phyloP scores from a whole-genome alignment of 1,139 yeast species.

The Hemisphaericaspora xylofermentans region DNA sequence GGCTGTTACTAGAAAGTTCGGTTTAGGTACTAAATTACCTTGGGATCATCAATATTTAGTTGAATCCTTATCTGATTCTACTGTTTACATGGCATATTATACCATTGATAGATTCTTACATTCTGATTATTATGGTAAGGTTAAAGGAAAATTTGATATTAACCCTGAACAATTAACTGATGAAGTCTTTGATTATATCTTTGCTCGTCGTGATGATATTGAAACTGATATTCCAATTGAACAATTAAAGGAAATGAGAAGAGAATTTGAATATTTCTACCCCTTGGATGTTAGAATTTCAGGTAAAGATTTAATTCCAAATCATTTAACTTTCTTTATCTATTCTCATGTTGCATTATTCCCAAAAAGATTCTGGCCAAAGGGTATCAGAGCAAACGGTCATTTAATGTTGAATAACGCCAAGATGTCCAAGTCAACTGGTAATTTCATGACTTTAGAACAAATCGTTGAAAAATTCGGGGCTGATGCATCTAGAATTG shows the following conservation, averaged over 20 bases:
- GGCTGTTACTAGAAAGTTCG: conserved; percentile 98
- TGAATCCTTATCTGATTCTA: conserved; percentile 94
- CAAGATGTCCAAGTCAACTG: conserved; percentile 97
- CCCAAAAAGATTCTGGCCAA: conserved; percentile 91
- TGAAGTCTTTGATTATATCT: conserved; percentile 90
- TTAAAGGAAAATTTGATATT: conserved; percentile 69
- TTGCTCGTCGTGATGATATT: conserved; percentile 66
- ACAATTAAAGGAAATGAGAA: conserved; percentile 72
- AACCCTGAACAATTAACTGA: conserved; percentile 86
- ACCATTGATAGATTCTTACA: conserved; percentile 88
- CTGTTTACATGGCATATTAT: conserved; percentile 93
- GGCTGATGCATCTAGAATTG: conserved; percentile 97
- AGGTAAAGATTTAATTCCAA: conserved; percentile 96
- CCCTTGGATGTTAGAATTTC: conserved; percentile 90
- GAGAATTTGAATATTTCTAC: conserved; percentile 94
- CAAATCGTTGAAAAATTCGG: conserved; percentile 88
- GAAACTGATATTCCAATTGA: conserved; percentile 62
- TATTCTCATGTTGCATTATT: conserved; percentile 91
- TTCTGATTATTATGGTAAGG: conserved; percentile 80
- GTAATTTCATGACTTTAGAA: conserved; percentile 90
- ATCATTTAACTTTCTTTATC: conserved; percentile 93
- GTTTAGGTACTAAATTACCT: conserved; percentile 93
- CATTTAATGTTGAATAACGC: conserved; percentile 93
- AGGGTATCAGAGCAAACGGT: conserved; percentile 92
- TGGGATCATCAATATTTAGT: conserved; percentile 96